phyloP scores from a whole-genome alignment of 2,329 filamentous ascomycete genomes.

The Plectosphaerella cucumerina region DNA sequence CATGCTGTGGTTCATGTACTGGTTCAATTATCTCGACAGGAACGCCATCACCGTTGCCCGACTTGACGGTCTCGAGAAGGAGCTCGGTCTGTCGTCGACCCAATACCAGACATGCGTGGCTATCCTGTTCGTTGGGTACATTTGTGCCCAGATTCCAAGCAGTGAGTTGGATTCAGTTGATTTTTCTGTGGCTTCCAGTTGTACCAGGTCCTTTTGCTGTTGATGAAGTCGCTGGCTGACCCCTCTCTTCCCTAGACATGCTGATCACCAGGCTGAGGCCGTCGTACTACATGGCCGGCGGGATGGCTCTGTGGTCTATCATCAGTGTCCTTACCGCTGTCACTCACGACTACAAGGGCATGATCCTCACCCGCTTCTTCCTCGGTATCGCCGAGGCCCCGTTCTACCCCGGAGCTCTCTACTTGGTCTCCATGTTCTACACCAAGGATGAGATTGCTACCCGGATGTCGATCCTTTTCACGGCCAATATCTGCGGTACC shows the following conservation, averaged over 20 bases:
- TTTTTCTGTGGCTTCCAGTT: no score
- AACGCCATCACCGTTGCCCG: slow-evolving; percentile 13
- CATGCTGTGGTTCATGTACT: slow-evolving; percentile 28
- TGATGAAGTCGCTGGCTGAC: not conserved
- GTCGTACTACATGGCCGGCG: slow-evolving; percentile 5
- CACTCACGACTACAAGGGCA: slow-evolving; percentile 22
- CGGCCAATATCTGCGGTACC: slow-evolving; percentile 20
- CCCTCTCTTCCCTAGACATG: slow-evolving; percentile 1
- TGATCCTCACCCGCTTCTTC: slow-evolving; percentile 29
- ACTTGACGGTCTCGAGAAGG: not conserved
- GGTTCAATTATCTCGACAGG: slow-evolving; percentile 16
- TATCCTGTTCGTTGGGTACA: not conserved
- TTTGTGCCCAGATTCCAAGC: not conserved
- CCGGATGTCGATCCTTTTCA: slow-evolving; percentile 29
- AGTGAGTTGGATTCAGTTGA: slow-evolving; percentile 22
- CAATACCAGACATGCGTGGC: not conserved
- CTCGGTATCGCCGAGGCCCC: slow-evolving; percentile 34
- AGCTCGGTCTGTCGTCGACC: not conserved
- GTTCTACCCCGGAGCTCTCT: slow-evolving; percentile 15
- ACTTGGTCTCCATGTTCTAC: slow-evolving; percentile 29
- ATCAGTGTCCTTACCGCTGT: slow-evolving; percentile 20
- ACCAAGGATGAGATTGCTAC: slow-evolving; percentile 31
- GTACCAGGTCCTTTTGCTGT: slow-evolving; percentile 10
- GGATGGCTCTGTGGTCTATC: slow-evolving; percentile 8
- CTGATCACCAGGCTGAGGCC: slow-evolving; percentile 6